Base-by-base conservation (phyloP, 2,329 filamentous ascomycete genomes). In the Tolypocladium capitatum region DNA sequence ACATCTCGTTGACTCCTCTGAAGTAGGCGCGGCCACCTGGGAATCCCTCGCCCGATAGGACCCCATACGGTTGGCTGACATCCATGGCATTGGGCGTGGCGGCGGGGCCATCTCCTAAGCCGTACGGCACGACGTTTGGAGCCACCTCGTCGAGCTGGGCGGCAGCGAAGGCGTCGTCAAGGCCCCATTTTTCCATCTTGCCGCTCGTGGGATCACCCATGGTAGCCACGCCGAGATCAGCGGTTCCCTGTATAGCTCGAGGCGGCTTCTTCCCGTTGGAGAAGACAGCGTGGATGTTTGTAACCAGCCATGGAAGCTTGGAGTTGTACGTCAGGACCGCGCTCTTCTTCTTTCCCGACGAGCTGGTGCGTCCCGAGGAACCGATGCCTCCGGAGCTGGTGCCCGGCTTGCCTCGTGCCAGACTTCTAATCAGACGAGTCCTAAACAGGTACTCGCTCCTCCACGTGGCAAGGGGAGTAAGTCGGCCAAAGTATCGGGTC, bases 371-470 rank as follows among this genome's bases (percentile, higher is more conserved):
- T n/a, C 65, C 61, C 11, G 74, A 73, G 11, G 76, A 67, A 11
- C 79, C 77, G 48, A 70, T 66, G 30, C 66, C 76, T 61, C 57
- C 67, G 30, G 73, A 62, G 10, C 71, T 69, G 34, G 82, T 75
- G 56, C 75, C 68, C 49, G 91, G 88, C 60, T 90, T 94, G 45
- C 91, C 92, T 50, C 87, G 81, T 43, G 76, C 77, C 49, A 97
- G 71, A 52, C 86, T 92, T 41, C 89, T 80, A 46, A 97, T 69
- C 46, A 97, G 75, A 43, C 87, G 79, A 2, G 89, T 96, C 43
- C 92, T 78, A 48, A 95, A 69, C 43, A 97, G 84, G 59, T 97
- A 98, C 64, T 98, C 92, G 65, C 87, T 96, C 56, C 91, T 80
- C 91, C 92, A 97, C 9, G 90, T 92, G n/a, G 89, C 85, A 51